Base-by-base conservation (phyloP, 345 rosid species). In the Camelina laxa region DNA sequence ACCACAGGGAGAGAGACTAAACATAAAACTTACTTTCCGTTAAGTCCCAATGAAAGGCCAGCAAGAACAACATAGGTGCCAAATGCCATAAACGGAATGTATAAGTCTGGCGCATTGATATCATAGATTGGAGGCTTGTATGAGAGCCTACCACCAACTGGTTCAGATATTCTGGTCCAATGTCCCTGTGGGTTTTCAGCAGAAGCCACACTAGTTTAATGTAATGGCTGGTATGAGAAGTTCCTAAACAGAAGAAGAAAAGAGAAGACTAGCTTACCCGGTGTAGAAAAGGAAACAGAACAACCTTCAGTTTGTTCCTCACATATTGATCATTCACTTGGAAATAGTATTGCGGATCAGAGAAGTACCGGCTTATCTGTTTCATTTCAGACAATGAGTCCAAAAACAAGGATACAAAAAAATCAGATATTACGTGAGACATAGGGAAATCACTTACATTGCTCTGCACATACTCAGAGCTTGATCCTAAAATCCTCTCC, bases 31-130 rank as follows among this genome's bases (percentile, higher is more conserved):
- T 85, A 87, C 92, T 82, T 88, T 47, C 86, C 92, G 0, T 81
- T 67, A 48, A 86, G 82, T 38, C 96, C 86, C 60, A 88, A 50
- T 39, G 87, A 86, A 48, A 90, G 74, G 56, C 92, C 91, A 38
- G 88, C 89, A 49, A 89, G 92, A 80, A 89, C 87, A 67, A 87
- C 70, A 51, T 85, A 85, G 30, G 91, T 89, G 1, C 78, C 91
- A 65, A 90, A 88, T 62, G 89, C 91, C 92, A 88, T 86, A 48
- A 81, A 84, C 1, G 91, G 92, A 78, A 89, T 89, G 86, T 89
- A 89, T 4, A 87, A 85, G 68, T 87, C 92, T 0, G 92, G 96
- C 5, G 96, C 96, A 73, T 89, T 89, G 57, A 89, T 79, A 70
- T 89, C 96, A 80, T 86, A 72, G 41, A 89, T 78, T 0, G 92